These are phyloP conservation scores for Boletus sensibilis DNA, from an alignment of 768 basidiomycete genomes.

Conservation along the genomic window DNA sequence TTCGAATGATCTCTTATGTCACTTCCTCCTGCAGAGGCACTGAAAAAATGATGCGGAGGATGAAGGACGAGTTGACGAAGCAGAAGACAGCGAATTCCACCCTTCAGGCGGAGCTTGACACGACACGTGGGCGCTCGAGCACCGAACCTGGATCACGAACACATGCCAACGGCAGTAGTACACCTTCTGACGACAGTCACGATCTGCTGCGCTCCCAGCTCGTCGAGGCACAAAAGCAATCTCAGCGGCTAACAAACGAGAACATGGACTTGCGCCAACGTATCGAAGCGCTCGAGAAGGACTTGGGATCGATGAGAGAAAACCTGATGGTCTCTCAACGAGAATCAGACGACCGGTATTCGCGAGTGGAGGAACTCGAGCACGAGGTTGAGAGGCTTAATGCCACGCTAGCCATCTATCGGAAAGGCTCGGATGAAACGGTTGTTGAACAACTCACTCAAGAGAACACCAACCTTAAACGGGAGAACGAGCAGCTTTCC, in stretches of 20 bases:
- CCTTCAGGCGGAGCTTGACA: slow-evolving; percentile 84
- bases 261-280: slow-evolving; percentile 76
- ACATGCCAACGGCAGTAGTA: slow-evolving; percentile 71
- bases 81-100: slow-evolving; percentile 79
- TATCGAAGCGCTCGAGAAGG: slow-evolving; percentile 71
- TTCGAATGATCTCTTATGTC: slow-evolving; percentile 16
- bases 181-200: slow-evolving; percentile 72
- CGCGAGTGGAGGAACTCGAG: slow-evolving; percentile 76
- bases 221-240: slow-evolving; percentile 74
- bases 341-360: slow-evolving; percentile 75
- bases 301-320: slow-evolving; percentile 69
- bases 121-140: slow-evolving; percentile 58
- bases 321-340: slow-evolving; percentile 69
- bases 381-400: slow-evolving; percentile 77
- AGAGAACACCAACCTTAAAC: slow-evolving; percentile 76
- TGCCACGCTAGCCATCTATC: slow-evolving; percentile 68
- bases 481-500: slow-evolving; percentile 86
- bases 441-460: slow-evolving; percentile 76
- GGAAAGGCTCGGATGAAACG: slow-evolving; percentile 75
- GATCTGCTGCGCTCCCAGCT: slow-evolving; percentile 70
- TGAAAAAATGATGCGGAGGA: slow-evolving; percentile 95
- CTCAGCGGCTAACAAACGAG: slow-evolving; percentile 66
- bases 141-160: slow-evolving; percentile 48
- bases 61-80: slow-evolving; percentile 93
- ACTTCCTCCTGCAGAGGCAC: slow-evolving; percentile 63